phyloP scores from a whole-genome alignment of 1,284 basidiomycete species.

The Cutaneotrichosporon sp. region DNA sequence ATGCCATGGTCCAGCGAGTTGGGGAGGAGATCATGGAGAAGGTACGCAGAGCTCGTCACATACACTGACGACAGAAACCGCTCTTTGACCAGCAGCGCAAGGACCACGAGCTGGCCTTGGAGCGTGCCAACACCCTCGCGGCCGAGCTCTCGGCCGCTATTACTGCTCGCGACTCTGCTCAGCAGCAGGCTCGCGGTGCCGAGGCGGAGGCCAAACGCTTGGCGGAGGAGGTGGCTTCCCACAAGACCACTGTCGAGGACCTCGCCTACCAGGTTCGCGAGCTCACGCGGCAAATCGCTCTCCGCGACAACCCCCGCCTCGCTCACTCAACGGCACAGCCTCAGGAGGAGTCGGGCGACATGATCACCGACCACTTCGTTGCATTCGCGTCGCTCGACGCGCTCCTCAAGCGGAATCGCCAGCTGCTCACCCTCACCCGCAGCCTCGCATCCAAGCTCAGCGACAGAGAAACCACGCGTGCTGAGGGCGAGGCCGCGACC shows the following conservation, averaged over 20 bases:
- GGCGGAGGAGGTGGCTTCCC: conserved; percentile 66
- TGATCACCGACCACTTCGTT: conserved; percentile 88
- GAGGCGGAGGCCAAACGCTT: conserved; percentile 66
- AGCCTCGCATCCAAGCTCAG: conserved; percentile 72
- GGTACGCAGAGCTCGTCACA: conserved; percentile 62
- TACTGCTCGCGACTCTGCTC: conserved; percentile 61
- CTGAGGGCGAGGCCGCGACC: conserved; percentile 3
- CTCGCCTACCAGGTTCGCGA: conserved; percentile 81
- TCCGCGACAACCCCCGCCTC: conserved; percentile 78
- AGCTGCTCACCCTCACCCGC: conserved; percentile 78
- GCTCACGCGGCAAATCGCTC: conserved; percentile 74
- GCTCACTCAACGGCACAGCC: conserved; percentile 56
- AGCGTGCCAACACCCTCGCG: conserved; percentile 76
- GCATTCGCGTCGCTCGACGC: conserved; percentile 78
- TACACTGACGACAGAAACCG: conserved; percentile 66
- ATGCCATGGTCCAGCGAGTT: conserved; percentile 61
- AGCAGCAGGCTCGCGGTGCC: conserved; percentile 52
- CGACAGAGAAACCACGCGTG: conserved; percentile 59
- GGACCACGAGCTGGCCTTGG: conserved; percentile 77
- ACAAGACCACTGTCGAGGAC: conserved; percentile 79
- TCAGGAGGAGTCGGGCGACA: conserved; percentile 58
- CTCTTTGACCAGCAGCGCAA: conserved; percentile 79
- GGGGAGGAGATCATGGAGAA: conserved; percentile 77
- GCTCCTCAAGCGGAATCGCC: conserved; percentile 83
- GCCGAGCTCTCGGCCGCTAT: conserved; percentile 70